Conservation (phyloP, 805 yeast species). For the Clavispora fructus region DNA sequence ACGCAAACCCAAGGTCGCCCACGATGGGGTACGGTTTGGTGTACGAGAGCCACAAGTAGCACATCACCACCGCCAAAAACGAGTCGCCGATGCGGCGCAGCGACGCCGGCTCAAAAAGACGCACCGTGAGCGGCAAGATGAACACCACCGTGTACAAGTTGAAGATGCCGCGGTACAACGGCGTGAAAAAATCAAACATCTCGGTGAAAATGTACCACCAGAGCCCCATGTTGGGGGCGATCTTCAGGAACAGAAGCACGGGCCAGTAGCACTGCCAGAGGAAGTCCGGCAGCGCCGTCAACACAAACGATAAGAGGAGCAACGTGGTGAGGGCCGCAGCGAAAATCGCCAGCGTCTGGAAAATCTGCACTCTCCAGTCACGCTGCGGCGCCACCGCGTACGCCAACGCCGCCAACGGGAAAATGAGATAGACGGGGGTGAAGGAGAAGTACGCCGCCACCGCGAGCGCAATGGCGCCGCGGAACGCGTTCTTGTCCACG, state of each 20-base stretch:
- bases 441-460: constrained; percentile 59
- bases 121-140: constrained; percentile 66
- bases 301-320: constrained; percentile 32
- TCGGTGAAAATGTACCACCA: constrained; percentile 99
- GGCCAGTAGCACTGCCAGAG: constrained; percentile 43
- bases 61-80: constrained; percentile 47
- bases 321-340: constrained; percentile 19
- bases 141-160: constrained; percentile 66
- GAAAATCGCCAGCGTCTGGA: constrained; percentile 9
- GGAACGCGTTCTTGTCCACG: constrained; percentile 29
- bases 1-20: constrained; percentile 58
- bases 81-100: constrained; percentile 39
- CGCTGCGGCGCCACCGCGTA: constrained; percentile 14
- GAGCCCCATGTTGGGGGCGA: constrained; percentile 85
- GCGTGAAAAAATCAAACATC: constrained; percentile 83
- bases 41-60: constrained; percentile 44
- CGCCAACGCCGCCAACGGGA: constrained; percentile 49
- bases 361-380: constrained; percentile 8
- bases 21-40: constrained; percentile 83
- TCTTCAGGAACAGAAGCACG: constrained; percentile 55
- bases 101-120: constrained; percentile 42
- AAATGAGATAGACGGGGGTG: constrained; percentile 54
- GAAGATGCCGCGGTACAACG: constrained; percentile 80
- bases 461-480: constrained; percentile 52
- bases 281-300: constrained; percentile 37